Conservation (phyloP, 352 stramenopile species). For the Pythium brassicae region DNA sequence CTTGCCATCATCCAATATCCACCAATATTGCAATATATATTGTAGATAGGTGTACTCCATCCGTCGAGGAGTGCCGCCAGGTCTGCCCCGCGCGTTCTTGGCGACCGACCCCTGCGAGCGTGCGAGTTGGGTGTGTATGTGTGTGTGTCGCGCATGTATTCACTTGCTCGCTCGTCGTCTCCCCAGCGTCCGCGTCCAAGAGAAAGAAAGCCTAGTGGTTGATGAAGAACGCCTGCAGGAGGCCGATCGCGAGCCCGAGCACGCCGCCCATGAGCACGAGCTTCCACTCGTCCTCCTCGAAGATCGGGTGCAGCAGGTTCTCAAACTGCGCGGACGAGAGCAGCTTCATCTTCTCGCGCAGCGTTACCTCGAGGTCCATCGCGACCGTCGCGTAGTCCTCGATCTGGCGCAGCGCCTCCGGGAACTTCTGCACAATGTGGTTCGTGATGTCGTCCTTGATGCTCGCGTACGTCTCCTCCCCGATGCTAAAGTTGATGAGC, state of each 20-base stretch:
- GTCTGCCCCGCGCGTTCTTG: no score
- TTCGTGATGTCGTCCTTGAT: conserved; percentile 89
- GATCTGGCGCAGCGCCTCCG: conserved; percentile 85
- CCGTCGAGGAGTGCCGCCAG: no score
- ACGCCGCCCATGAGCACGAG: conserved; percentile 95
- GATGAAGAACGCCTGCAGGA: conserved; percentile 90
- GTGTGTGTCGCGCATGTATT: not conserved
- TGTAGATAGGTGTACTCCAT: not conserved
- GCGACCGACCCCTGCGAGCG: no score
- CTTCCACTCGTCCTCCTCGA: conserved; percentile 98
- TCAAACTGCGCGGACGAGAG: conserved; percentile 91
- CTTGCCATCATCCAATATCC: not conserved
- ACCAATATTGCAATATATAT: not conserved
- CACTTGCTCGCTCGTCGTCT: not conserved
- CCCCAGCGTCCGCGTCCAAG: no score
- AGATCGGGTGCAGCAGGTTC: conserved; percentile 95
- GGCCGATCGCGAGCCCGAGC: conserved; percentile 88
- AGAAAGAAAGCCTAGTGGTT: conserved; percentile 45
- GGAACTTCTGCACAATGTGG: conserved; percentile 86
- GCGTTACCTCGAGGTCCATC: conserved; percentile 89
- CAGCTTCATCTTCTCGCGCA: conserved; percentile 91
- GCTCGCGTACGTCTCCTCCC: conserved; percentile 75
- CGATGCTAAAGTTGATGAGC: conserved; percentile 82
- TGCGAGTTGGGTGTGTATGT: no score
- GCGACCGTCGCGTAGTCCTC: conserved; percentile 91